Evolutionary conservation across 2,329 filamentous ascomycete species (phyloP), one percentile per base, ranked within the genome.

Genomic region (Exserohilum rostratum): DNA sequence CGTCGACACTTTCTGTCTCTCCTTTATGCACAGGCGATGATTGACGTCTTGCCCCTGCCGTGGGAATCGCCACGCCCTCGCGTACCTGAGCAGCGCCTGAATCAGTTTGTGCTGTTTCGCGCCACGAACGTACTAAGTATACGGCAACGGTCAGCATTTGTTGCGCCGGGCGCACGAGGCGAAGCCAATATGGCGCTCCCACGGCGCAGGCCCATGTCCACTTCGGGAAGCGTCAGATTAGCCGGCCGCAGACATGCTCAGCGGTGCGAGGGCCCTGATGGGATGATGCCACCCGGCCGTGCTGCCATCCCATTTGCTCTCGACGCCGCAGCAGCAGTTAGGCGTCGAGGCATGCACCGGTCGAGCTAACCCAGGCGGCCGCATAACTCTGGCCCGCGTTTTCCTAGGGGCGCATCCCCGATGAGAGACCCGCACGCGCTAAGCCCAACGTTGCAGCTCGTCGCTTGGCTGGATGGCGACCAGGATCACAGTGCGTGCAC

Each of bases 11-110:
- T 61, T 61, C 50, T 60, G 61, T 55, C 43, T 62, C 67, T 66
- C 66, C 69, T 71, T 73, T 70, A 72, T 74, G 71, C 71, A 67
- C 55, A 54, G 60, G 55, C 63, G 62, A 65, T 65, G 65, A 60
- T 63, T 62, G 69, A 67, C 59, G 45, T 57, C 31, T 62, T 61
- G 54, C 49, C 54, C 61, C 60, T 53, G 59, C 48, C 50, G 55
- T 61, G 61, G 65, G 50, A 56, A 64, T 66, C 54, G 66, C 60
- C 63, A 69, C 57, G 56, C 59, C 47, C 58, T 65, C 64, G 69
- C 64, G 70, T 74, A 73, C 69, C 70, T 71, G 67, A 68, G 56
- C 55, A 56, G 54, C 59, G 47, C 44, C 22, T 46, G 47, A 54
- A 46, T 50, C 39, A 34, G 53, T 50, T 45, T 50, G 34, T 37